A percentile compares a stretch with the other conserved stretches of the same genome.
Evolutionary conservation across 441 rosid genomes (phyloP).

Genomic region (Jatropha podagrica): DNA sequence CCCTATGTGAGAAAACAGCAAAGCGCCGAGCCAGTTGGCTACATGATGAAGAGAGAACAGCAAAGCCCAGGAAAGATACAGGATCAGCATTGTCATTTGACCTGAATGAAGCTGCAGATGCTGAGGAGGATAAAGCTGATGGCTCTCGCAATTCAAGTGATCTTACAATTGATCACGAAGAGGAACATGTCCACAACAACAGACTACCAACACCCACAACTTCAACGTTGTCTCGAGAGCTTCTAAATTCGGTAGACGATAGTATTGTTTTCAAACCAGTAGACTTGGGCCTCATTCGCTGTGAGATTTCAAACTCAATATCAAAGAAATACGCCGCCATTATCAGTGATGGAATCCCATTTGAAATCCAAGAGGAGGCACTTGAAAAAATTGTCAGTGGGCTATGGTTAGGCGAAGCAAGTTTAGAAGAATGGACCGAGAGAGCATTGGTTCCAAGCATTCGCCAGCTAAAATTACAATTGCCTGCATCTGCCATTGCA

Average conservation of each 20-base stretch:
- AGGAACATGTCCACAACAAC: slow-evolving; percentile 50
- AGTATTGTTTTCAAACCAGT: slow-evolving; percentile 68
- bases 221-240: slow-evolving; percentile 48
- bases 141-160: slow-evolving; percentile 87
- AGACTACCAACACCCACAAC: slow-evolving; percentile 43
- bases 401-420: slow-evolving; percentile 57
- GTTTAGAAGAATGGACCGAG: slow-evolving; percentile 81
- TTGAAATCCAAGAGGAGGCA: slow-evolving; percentile 65
- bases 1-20: slow-evolving; percentile 53
- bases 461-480: slow-evolving; percentile 45
- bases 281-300: slow-evolving; percentile 52
- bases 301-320: slow-evolving; percentile 40
- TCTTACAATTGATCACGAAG: slow-evolving; percentile 75
- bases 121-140: slow-evolving; percentile 59
- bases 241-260: slow-evolving; percentile 51
- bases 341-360: slow-evolving; percentile 27
- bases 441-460: slow-evolving; percentile 67
- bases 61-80: slow-evolving; percentile 59
- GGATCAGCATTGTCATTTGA: slow-evolving; percentile 54
- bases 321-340: slow-evolving; percentile 46
- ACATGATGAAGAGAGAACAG: slow-evolving; percentile 40
- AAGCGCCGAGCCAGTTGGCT: slow-evolving; percentile 78
- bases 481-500: slow-evolving; percentile 23
- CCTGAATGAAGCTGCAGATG: slow-evolving; percentile 69
- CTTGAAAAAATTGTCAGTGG: slow-evolving; percentile 69